A percentile compares a stretch with the other conserved stretches of the same genome.
These are phyloP conservation scores for Malassezia globosa DNA, from an alignment of 1,284 basidiomycete species.

Conservation along the genomic window DNA sequence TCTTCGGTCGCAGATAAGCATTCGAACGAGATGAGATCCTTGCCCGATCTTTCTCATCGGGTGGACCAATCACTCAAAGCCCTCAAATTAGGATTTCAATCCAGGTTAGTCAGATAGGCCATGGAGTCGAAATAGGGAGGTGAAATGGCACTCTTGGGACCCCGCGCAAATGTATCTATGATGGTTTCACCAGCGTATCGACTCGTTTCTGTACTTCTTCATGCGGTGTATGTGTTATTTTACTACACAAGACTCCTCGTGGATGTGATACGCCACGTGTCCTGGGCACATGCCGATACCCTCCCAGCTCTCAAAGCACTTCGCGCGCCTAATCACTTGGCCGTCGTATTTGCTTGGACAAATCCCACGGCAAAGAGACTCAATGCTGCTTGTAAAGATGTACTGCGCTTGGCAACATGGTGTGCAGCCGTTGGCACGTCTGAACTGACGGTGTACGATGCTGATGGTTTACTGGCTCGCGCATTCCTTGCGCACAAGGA, in stretches of 20 bases:
- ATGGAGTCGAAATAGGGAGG: too few species aligned
- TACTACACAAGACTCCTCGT: not conserved
- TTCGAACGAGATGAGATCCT: too few species aligned
- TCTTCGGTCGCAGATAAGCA: too few species aligned
- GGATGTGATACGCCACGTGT: not conserved
- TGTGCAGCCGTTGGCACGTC: constrained; percentile 3
- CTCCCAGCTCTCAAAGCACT: not conserved
- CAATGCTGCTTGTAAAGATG: not conserved
- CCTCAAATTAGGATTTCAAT: too few species aligned
- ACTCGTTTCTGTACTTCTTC: not conserved
- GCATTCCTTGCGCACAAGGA: not conserved
- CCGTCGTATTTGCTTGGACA: constrained; percentile 8
- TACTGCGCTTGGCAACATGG: constrained; percentile 1
- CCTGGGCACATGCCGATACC: not conserved
- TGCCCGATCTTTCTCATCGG: too few species aligned
- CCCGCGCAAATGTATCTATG: too few species aligned
- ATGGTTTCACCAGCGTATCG: too few species aligned
- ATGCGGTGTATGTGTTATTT: not conserved
- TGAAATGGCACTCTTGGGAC: too few species aligned
- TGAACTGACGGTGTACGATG: constrained; percentile 14
- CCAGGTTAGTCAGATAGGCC: too few species aligned
- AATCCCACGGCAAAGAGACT: not conserved
- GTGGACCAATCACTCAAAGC: too few species aligned
- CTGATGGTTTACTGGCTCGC: not conserved
- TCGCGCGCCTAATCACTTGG: constrained; percentile 4